A percentile compares a stretch with the other conserved stretches of the same genome.
These are phyloP conservation scores for Bonia amplexicaulis DNA, from an alignment of 176 grass and related monocot genomes.

Conservation along the genomic window DNA sequence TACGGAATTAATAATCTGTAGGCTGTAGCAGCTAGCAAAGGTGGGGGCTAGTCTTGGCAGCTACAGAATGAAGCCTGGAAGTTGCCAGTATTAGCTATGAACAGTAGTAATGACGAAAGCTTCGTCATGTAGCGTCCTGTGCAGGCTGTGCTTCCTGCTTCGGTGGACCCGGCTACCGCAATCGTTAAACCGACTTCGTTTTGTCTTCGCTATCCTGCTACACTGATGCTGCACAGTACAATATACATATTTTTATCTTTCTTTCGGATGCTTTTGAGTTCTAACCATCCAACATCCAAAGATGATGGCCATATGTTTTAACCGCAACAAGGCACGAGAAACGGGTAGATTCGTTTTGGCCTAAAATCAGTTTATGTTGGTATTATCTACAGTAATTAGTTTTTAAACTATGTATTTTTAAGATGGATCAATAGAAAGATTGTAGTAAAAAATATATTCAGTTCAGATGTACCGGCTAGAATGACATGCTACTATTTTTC, in stretches of 20 bases:
- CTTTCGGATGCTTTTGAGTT: background rate
- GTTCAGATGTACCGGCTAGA: no score
- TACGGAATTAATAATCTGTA: no score
- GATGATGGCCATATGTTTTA: background rate
- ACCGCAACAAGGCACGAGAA: background rate
- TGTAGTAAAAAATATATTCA: no score
- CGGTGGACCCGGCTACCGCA: background rate
- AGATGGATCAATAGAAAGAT: no score
- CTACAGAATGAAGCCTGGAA: background rate
- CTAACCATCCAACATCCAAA: background rate
- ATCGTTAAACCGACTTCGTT: slow-evolving; percentile 47
- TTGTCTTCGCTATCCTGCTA: slow-evolving; percentile 27
- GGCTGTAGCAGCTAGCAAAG: no score
- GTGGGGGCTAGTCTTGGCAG: background rate
- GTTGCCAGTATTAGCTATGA: background rate
- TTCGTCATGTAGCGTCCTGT: slow-evolving; percentile 33
- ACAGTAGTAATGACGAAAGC: background rate
- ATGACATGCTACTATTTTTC: no score
- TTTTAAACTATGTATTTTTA: no score
- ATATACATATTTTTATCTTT: background rate
- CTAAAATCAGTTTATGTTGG: no score
- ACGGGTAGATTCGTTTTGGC: no score
- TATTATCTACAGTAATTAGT: no score
- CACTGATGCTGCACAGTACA: background rate
- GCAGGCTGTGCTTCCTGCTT: background rate